Percentiles rank a stretch among this genome's conserved stretches.
phyloP scores from a whole-genome alignment of 805 yeast species.

The Groenewaldozyma tartarivorans region DNA sequence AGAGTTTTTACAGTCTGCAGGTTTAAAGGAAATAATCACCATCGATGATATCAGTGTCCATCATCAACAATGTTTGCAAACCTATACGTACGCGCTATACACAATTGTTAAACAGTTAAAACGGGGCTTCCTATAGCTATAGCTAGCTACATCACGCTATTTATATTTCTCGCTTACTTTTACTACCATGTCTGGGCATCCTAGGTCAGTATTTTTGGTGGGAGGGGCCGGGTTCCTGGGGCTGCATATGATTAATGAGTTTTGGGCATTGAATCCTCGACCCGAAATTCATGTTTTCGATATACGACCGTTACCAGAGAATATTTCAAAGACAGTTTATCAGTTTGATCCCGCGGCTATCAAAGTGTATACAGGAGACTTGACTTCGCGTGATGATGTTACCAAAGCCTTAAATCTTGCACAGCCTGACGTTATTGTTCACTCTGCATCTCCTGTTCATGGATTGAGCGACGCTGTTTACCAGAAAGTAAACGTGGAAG shows the following conservation, averaged over 20 bases:
- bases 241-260: slow-evolving; percentile 80
- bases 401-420: slow-evolving; percentile 47
- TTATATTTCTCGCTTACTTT: too few species aligned
- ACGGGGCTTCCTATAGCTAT: too few species aligned
- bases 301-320: slow-evolving; percentile 74
- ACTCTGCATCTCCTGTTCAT: slow-evolving; percentile 94
- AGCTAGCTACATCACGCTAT: too few species aligned
- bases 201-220: slow-evolving; percentile 64
- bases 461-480: slow-evolving; percentile 76
- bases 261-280: slow-evolving; percentile 51
- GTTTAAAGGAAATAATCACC: too few species aligned
- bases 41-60: too few species aligned
- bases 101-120: too few species aligned
- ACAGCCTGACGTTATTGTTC: slow-evolving; percentile 71
- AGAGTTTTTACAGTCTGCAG: too few species aligned
- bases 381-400: slow-evolving; percentile 67
- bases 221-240: slow-evolving; percentile 97
- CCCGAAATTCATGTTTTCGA: slow-evolving; percentile 83
- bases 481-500: slow-evolving; percentile 82
- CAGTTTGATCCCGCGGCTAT: slow-evolving; percentile 57
- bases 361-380: slow-evolving; percentile 67
- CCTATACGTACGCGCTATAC: too few species aligned
- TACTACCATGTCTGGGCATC: too few species aligned
- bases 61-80: too few species aligned
- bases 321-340: slow-evolving; percentile 47